A percentile compares a stretch with the other conserved stretches of the same genome.
These are phyloP conservation scores for Penicillium paradoxum DNA, from an alignment of 495 filamentous ascomycete genomes.

Conservation along the genomic window DNA sequence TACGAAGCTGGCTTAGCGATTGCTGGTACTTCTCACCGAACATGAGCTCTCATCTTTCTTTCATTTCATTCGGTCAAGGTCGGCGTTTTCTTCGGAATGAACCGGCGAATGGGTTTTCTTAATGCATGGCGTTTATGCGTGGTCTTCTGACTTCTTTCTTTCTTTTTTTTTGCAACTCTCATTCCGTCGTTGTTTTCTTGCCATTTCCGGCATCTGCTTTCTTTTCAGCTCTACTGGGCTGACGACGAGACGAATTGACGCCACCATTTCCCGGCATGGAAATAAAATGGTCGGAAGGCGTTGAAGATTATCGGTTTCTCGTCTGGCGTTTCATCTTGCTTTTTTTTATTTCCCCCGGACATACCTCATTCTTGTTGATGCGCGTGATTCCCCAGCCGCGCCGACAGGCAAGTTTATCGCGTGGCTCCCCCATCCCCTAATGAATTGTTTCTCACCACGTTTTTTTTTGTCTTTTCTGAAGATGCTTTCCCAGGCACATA, in stretches of 20 bases:
- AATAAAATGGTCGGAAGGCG: slow-evolving; percentile 21
- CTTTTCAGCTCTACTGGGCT: slow-evolving; percentile 13
- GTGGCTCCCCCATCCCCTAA: slow-evolving; percentile 9
- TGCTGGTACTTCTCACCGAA: neutral
- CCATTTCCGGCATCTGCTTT: slow-evolving; percentile 16
- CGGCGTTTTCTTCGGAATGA: slow-evolving; percentile 17
- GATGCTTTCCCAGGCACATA: slow-evolving; percentile 3
- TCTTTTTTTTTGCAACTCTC: neutral
- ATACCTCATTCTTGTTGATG: slow-evolving; percentile 18
- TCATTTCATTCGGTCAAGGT: slow-evolving; percentile 7
- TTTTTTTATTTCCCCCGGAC: slow-evolving; percentile 17
- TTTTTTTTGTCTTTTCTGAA: neutral
- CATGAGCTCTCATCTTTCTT: slow-evolving; percentile 10
- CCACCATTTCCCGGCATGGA: slow-evolving; percentile 16
- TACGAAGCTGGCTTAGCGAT: neutral
- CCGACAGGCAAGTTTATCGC: neutral
- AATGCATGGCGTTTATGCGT: slow-evolving; percentile 20
- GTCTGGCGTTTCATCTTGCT: slow-evolving; percentile 16
- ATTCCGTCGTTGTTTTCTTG: slow-evolving; percentile 6
- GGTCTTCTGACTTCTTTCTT: neutral
- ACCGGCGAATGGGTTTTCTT: slow-evolving; percentile 11
- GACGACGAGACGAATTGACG: slow-evolving; percentile 25
- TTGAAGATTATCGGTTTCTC: slow-evolving; percentile 16
- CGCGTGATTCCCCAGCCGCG: slow-evolving; percentile 8
- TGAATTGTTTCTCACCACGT: slow-evolving; percentile 10